Conservation (phyloP, 768 basidiomycete species). For the Hericium alpestre region DNA sequence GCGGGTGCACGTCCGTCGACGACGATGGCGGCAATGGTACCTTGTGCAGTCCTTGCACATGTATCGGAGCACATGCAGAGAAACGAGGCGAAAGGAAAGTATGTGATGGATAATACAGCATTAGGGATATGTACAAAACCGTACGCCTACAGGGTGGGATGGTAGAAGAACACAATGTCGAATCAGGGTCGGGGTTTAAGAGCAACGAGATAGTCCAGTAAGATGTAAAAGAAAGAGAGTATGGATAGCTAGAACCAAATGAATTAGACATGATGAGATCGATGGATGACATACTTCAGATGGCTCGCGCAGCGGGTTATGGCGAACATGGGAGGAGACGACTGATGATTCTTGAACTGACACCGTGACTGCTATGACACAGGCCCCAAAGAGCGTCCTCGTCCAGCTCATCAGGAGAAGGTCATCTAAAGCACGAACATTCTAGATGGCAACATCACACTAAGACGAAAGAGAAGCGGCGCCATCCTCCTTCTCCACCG, state of each 20-base stretch:
- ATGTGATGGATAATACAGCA: background rate
- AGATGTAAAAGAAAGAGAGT: background rate
- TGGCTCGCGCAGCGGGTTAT: too few relatives aligned
- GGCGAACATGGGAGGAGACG: too few relatives aligned
- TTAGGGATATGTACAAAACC: background rate
- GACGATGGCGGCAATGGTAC: too few relatives aligned
- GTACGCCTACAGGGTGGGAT: background rate
- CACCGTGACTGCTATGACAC: too few relatives aligned
- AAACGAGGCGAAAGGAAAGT: background rate
- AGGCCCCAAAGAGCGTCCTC: too few relatives aligned
- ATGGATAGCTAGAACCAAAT: background rate
- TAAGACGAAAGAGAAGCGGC: background rate
- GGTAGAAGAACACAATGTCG: background rate
- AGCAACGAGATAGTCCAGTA: background rate
- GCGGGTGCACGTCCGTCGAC: too few relatives aligned
- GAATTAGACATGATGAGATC: too few relatives aligned
- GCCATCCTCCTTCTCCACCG: conserved; percentile 31
- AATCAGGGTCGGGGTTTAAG: background rate
- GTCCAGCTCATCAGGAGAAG: too few relatives aligned
- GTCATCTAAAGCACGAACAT: too few relatives aligned
- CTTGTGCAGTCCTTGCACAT: background rate
- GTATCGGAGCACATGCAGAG: background rate
- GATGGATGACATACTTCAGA: too few relatives aligned
- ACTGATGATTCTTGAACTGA: too few relatives aligned
- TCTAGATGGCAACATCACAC: too few relatives aligned